Evolutionary conservation across 305 asterid species (phyloP).

Genomic region (Fraxinus paxiana): DNA sequence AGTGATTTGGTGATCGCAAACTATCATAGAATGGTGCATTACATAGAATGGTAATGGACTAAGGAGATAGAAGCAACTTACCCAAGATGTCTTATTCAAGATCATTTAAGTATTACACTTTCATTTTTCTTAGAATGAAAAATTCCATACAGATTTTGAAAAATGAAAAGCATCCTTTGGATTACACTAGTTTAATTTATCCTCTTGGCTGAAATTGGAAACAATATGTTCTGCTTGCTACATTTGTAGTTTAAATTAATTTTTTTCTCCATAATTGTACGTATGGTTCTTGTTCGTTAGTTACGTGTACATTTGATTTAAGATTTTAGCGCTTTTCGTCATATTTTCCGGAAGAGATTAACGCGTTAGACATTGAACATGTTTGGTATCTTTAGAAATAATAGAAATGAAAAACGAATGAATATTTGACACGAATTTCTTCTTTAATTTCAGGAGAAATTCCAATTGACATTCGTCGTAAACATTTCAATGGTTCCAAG

Average conservation of each 20-base stretch:
- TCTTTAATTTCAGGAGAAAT: slow-evolving; percentile 17
- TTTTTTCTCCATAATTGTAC: no score
- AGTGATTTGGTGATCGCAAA: neutral
- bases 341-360: neutral
- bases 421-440: neutral
- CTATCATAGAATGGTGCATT: neutral
- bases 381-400: neutral
- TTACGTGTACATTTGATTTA: neutral
- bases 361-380: neutral
- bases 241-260: neutral
- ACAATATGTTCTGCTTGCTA: neutral
- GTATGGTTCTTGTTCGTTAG: neutral
- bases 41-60: neutral
- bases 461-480: slow-evolving; percentile 7
- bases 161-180: neutral
- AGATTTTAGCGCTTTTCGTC: neutral
- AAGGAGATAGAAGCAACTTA: neutral
- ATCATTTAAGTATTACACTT: neutral
- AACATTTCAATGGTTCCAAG: slow-evolving; percentile 21
- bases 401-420: neutral
- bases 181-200: neutral
- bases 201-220: neutral
- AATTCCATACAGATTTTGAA: neutral
- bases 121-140: neutral
- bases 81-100: neutral